These are phyloP conservation scores for Theobroma grandiflorum DNA, from an alignment of 441 rosid genomes.

Conservation along the genomic window DNA sequence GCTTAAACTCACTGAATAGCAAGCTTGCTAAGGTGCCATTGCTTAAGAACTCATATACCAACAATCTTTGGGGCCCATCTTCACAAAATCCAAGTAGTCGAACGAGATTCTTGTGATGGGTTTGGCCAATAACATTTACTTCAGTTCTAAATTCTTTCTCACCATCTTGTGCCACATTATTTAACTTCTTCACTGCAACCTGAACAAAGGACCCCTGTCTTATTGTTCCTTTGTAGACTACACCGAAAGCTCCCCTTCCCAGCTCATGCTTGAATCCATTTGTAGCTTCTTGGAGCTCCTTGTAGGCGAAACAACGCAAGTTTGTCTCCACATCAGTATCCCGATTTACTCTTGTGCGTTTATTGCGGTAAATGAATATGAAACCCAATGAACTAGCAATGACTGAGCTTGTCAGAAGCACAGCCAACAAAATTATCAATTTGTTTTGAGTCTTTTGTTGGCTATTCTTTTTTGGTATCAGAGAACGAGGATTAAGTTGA, in stretches of 20 bases:
- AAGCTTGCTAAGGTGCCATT: slow-evolving; percentile 36
- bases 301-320: slow-evolving; percentile 31
- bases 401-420: slow-evolving; percentile 20
- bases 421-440: slow-evolving; percentile 16
- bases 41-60: slow-evolving; percentile 42
- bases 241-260: slow-evolving; percentile 41
- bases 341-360: background rate
- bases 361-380: slow-evolving; percentile 21
- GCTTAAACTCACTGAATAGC: slow-evolving; percentile 30
- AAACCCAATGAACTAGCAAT: slow-evolving; percentile 17
- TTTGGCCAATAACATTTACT: slow-evolving; percentile 37
- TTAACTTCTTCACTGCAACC: slow-evolving; percentile 41
- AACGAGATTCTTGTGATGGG: slow-evolving; percentile 47
- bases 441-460: background rate
- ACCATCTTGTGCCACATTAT: slow-evolving; percentile 4
- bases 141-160: slow-evolving; percentile 43
- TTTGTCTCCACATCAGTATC: slow-evolving; percentile 20
- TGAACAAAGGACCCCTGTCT: background rate
- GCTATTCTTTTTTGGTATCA: background rate
- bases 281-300: slow-evolving; percentile 41
- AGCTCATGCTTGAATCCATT: slow-evolving; percentile 39
- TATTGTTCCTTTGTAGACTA: slow-evolving; percentile 37
- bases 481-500: background rate
- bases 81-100: slow-evolving; percentile 37
- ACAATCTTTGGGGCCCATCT: slow-evolving; percentile 34